Conservation (phyloP, 306 rosid species). For the Gastrolobium villosum region DNA sequence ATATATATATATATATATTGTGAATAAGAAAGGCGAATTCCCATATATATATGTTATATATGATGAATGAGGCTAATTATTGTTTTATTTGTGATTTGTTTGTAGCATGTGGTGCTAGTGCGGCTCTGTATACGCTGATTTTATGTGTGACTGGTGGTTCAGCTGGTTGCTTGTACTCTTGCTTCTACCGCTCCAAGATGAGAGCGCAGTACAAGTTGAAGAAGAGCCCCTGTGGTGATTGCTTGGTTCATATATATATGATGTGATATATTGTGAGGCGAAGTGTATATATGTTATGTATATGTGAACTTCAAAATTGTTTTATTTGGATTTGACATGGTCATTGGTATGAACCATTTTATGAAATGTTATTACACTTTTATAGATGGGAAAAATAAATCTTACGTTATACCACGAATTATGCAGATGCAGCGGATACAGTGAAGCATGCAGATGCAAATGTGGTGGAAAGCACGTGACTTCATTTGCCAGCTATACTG, state of each 20-base stretch:
- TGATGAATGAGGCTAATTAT: not conserved
- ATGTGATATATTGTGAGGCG: too few species aligned
- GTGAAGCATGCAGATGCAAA: too few species aligned
- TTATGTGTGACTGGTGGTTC: slow-evolving; percentile 45
- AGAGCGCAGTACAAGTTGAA: slow-evolving; percentile 57
- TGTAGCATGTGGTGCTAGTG: slow-evolving; percentile 74
- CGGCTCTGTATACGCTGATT: slow-evolving; percentile 63
- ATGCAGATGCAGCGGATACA: too few species aligned
- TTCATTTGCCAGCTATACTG: too few species aligned
- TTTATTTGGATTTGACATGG: slow-evolving; percentile 76
- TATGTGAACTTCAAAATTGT: slow-evolving; percentile 77
- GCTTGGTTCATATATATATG: slow-evolving; percentile 68
- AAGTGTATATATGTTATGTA: too few species aligned
- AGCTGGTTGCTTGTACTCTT: slow-evolving; percentile 59
- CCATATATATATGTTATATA: not conserved
- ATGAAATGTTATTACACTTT: not conserved
- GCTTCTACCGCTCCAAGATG: slow-evolving; percentile 69
- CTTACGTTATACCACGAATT: too few species aligned
- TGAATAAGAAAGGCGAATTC: not conserved
- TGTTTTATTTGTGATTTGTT: not conserved
- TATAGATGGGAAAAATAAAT: too few species aligned
- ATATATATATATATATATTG: too few species aligned
- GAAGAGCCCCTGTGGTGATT: slow-evolving; percentile 61
- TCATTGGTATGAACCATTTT: slow-evolving; percentile 50
- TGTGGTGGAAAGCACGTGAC: too few species aligned